phyloP scores from a whole-genome alignment of 768 basidiomycete genomes.

The Crucibulum laeve region DNA sequence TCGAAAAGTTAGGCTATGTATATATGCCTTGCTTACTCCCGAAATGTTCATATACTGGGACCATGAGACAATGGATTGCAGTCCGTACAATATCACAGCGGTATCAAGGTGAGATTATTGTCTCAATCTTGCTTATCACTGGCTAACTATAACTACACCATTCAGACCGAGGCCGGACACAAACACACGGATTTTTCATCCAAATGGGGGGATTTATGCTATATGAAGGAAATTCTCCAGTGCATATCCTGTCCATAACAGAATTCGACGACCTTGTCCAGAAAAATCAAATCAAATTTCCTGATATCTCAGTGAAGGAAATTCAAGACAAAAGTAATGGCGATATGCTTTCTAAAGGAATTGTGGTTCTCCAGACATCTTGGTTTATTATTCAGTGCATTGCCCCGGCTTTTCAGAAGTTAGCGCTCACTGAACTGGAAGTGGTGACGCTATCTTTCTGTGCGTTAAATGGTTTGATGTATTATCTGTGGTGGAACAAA shows the following conservation, averaged over 20 bases:
- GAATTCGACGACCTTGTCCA: background rate
- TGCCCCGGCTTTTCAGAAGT: background rate
- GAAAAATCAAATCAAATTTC: background rate
- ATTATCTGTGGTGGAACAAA: constrained; percentile 1
- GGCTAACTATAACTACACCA: no score
- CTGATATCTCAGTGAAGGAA: background rate
- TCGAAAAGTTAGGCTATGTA: no score
- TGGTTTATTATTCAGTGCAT: background rate
- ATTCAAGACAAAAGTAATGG: constrained; percentile 3
- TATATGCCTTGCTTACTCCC: no score
- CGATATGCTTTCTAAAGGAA: background rate
- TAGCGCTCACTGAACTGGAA: background rate
- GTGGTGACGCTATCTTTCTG: background rate
- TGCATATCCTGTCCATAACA: background rate
- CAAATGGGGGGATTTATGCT: constrained; percentile 5
- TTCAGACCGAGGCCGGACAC: constrained; percentile 1
- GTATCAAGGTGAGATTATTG: no score
- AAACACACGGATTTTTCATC: constrained; percentile 2
- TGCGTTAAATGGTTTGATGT: background rate
- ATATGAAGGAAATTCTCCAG: no score
- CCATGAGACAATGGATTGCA: no score
- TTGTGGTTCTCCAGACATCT: background rate
- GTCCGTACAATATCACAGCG: no score
- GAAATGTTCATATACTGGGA: no score
- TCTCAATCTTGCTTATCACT: no score